phyloP scores from a whole-genome alignment of 257 asterid species.

The Mentha longifolia region DNA sequence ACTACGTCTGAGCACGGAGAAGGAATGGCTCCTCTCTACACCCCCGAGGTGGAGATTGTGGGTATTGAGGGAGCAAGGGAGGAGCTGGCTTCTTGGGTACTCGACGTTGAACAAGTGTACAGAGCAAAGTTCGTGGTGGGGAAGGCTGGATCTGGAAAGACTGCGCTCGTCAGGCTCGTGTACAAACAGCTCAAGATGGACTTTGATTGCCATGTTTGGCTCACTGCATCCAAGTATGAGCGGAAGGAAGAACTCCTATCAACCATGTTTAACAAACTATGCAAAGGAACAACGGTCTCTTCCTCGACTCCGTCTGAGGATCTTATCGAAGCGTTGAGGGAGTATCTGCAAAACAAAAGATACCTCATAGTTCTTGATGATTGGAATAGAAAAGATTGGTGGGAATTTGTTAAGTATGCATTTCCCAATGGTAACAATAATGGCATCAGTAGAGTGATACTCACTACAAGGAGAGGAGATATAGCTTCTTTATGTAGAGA shows the following conservation, averaged over 20 bases:
- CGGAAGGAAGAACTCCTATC: background rate
- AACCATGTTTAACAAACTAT: background rate
- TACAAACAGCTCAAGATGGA: constrained; percentile 19
- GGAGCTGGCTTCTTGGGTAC: constrained; percentile 18
- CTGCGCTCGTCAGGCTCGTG: constrained; percentile 27
- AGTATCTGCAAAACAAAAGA: constrained; percentile 16
- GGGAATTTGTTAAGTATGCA: constrained; percentile 6
- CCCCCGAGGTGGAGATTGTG: constrained; percentile 25
- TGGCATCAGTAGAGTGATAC: constrained; percentile 28
- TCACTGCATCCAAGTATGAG: constrained; percentile 17
- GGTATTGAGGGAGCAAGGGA: constrained; percentile 21
- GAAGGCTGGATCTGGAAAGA: constrained; percentile 38
- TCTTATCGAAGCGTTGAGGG: background rate
- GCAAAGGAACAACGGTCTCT: background rate
- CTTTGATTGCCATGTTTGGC: constrained; percentile 35
- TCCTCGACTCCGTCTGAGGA: background rate
- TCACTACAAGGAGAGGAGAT: constrained; percentile 37
- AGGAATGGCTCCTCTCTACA: background rate
- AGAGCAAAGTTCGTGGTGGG: constrained; percentile 29
- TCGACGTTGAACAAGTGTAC: background rate
- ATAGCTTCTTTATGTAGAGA: too few relatives aligned
- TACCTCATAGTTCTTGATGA: constrained; percentile 37
- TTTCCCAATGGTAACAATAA: background rate
- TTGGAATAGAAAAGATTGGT: constrained; percentile 32
- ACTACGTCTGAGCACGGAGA: background rate